These are phyloP conservation scores for Beauveria scarabaeidicola DNA, from an alignment of 2,329 filamentous ascomycete species.

Conservation along the genomic window DNA sequence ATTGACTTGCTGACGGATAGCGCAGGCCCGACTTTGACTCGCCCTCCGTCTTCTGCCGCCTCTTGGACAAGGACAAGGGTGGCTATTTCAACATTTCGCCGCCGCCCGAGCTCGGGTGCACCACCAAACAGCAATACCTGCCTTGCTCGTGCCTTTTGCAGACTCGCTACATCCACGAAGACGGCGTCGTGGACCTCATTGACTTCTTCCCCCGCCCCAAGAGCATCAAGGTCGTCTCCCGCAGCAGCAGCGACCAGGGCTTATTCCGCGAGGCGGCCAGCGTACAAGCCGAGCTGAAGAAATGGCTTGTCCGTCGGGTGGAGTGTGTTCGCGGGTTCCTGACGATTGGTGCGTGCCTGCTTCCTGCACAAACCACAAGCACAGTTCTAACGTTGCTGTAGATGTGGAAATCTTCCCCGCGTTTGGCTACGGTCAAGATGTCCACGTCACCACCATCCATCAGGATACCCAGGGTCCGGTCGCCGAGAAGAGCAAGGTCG, in stretches of 20 bases:
- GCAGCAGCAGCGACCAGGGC: conserved; percentile 35
- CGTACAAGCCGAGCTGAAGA: conserved; percentile 56
- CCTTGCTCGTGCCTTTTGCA: conserved; percentile 68
- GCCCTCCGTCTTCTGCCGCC: conserved; percentile 64
- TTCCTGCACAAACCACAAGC: background rate
- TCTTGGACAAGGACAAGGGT: conserved; percentile 66
- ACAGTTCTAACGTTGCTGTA: conserved; percentile 16
- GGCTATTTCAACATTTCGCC: conserved; percentile 64
- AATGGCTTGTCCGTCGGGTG: conserved; percentile 61
- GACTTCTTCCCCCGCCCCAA: conserved; percentile 70
- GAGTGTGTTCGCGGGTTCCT: conserved; percentile 64
- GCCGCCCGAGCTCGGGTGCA: conserved; percentile 41
- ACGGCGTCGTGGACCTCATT: conserved; percentile 63
- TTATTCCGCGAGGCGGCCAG: conserved; percentile 44
- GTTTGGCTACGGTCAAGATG: conserved; percentile 59
- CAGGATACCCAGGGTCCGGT: conserved; percentile 32
- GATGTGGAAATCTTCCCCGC: conserved; percentile 65
- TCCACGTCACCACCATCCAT: conserved; percentile 51
- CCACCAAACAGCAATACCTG: conserved; percentile 70
- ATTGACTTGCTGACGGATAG: background rate
- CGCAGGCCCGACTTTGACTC: conserved; percentile 69
- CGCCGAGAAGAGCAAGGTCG: conserved; percentile 44
- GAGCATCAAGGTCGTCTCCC: conserved; percentile 43
- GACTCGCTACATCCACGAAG: conserved; percentile 68
- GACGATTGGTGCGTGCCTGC: conserved; percentile 39